Percentiles rank a stretch among this genome's conserved stretches.
Evolutionary conservation across 2,329 filamentous ascomycete species (phyloP).

Genomic region (Endothia cerciana): DNA sequence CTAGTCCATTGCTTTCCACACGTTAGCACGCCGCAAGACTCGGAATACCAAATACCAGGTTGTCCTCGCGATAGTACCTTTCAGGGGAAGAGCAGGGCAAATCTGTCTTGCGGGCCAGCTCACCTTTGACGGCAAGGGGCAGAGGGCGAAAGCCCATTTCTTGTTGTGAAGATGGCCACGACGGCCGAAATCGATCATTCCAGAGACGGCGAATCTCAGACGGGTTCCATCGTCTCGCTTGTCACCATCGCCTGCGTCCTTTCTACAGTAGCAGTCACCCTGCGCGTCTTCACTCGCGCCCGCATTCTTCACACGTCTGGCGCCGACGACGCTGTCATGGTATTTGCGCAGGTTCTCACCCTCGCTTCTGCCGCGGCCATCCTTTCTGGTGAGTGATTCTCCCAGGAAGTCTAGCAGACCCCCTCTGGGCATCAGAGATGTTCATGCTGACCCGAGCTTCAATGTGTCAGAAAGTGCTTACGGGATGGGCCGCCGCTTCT

Average conservation of each 20-base stretch:
- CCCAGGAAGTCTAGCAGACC: not conserved
- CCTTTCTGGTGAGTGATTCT: constrained; percentile 32
- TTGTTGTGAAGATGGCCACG: not conserved
- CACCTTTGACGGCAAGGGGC: not conserved
- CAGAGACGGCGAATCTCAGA: constrained; percentile 32
- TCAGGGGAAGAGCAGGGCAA: not conserved
- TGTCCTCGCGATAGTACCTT: not conserved
- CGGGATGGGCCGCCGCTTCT: constrained; percentile 26
- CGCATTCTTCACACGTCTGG: constrained; percentile 34
- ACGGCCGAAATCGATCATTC: constrained; percentile 28
- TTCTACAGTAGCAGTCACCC: constrained; percentile 31
- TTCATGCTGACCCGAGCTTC: not conserved
- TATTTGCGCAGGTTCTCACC: constrained; percentile 31
- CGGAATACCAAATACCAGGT: not conserved
- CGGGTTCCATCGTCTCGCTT: constrained; percentile 32
- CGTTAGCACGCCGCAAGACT: not conserved
- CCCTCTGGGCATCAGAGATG: not conserved
- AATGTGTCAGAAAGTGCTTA: not conserved
- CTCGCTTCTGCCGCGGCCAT: constrained; percentile 33
- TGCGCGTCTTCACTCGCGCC: constrained; percentile 33
- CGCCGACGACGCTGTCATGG: constrained; percentile 34
- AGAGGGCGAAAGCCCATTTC: not conserved
- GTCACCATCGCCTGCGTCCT: constrained; percentile 32
- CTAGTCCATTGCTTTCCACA: not conserved
- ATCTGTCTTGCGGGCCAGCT: not conserved